phyloP scores from a whole-genome alignment of 768 basidiomycete species.

The Saitozyma sp. region DNA sequence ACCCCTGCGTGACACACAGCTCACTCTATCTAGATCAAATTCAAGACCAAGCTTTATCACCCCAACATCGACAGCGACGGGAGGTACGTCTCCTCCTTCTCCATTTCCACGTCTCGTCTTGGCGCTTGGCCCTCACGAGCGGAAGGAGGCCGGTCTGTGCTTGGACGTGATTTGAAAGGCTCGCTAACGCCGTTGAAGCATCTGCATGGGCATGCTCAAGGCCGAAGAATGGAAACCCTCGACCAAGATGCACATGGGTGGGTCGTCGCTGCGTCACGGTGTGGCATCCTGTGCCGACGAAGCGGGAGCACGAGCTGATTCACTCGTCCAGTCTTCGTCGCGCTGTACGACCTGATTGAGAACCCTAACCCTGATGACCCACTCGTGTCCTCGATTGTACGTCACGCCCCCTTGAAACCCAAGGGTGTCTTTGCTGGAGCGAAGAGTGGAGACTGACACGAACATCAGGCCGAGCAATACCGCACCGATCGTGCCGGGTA shows the following conservation, averaged over 20 bases:
- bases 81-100: slow-evolving; percentile 51
- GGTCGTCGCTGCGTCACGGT: neutral
- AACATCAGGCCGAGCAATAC: slow-evolving; percentile 42
- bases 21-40: slow-evolving; percentile 41
- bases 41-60: slow-evolving; percentile 52
- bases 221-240: slow-evolving; percentile 54
- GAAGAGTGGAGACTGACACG: neutral
- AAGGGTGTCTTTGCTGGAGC: neutral
- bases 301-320: neutral
- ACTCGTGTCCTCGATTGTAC: slow-evolving; percentile 50
- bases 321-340: slow-evolving; percentile 40
- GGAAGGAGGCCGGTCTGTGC: neutral
- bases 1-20: neutral
- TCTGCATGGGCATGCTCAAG: slow-evolving; percentile 53
- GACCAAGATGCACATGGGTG: slow-evolving; percentile 50
- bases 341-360: slow-evolving; percentile 49
- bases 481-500: slow-evolving; percentile 39
- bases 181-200: slow-evolving; percentile 23
- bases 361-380: slow-evolving; percentile 54
- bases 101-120: too few relatives aligned
- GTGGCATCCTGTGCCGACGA: neutral
- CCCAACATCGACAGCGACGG: slow-evolving; percentile 54
- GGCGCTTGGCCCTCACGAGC: neutral
- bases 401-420: slow-evolving; percentile 1
- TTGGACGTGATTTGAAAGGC: neutral